Percentiles rank a stretch among this genome's conserved stretches.
phyloP scores from a whole-genome alignment of 139 green algal genomes.

The Chlamydomonas sphaeroides region DNA sequence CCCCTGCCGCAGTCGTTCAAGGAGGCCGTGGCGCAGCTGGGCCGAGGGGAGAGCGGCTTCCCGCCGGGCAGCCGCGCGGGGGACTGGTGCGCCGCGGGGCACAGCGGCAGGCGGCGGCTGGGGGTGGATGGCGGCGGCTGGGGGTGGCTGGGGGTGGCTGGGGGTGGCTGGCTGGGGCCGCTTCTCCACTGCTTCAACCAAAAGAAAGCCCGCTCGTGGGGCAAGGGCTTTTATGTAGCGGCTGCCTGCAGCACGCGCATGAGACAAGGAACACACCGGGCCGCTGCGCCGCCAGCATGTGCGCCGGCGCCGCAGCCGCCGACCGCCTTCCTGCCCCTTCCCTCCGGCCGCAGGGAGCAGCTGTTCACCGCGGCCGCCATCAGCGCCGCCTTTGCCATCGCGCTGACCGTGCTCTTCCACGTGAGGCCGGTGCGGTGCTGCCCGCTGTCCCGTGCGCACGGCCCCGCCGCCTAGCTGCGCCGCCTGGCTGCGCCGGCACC shows the following conservation, averaged over 20 bases:
- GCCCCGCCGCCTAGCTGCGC: no score
- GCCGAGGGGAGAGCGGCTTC: not conserved
- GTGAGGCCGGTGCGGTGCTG: conserved; percentile 12
- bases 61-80: conserved; percentile 9
- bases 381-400: conserved; percentile 40
- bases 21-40: conserved; percentile 3
- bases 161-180: not conserved
- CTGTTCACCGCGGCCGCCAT: conserved; percentile 32
- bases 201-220: no score
- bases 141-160: not conserved
- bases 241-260: not conserved
- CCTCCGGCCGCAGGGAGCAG: conserved; percentile 9
- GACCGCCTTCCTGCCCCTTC: no score
- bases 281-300: no score
- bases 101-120: not conserved
- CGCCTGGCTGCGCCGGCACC: no score
- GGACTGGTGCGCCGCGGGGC: conserved; percentile 36
- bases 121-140: not conserved
- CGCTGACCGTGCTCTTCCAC: conserved; percentile 38
- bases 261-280: no score
- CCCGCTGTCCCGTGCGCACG: no score
- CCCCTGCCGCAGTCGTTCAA: conserved; percentile 1
- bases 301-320: no score
- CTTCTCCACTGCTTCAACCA: no score
- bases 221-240: no score